Conservation (phyloP, 257 asterid species). For the Przewalskia tangutica region DNA sequence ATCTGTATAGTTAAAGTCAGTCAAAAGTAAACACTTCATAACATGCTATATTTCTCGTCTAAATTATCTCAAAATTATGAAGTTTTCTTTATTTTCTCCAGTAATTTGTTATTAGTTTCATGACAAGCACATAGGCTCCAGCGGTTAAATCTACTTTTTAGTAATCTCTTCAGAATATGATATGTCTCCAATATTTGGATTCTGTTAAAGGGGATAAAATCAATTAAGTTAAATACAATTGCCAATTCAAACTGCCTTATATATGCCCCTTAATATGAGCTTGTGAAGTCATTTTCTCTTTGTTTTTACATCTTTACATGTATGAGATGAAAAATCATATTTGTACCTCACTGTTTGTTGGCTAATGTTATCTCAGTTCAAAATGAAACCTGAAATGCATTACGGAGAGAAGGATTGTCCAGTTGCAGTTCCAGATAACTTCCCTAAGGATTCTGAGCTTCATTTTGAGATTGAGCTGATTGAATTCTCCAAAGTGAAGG, state of each 20-base stretch:
- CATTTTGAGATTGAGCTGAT: conserved; percentile 52
- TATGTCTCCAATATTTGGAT: not conserved
- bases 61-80: not conserved
- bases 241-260: not conserved
- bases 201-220: not conserved
- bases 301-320: not conserved
- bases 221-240: not conserved
- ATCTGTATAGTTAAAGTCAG: not conserved
- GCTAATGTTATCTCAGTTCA: conserved; percentile 45
- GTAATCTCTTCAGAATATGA: not conserved
- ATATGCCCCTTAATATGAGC: not conserved
- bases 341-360: not conserved
- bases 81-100: not conserved
- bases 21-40: not conserved
- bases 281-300: not conserved
- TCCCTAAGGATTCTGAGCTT: conserved; percentile 89
- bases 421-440: conserved; percentile 52
- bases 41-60: not conserved
- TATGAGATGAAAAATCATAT: not conserved
- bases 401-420: conserved; percentile 89
- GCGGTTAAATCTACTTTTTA: not conserved
- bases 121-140: not conserved
- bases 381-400: conserved; percentile 89
- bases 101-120: not conserved
- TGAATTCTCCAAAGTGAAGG: conserved; percentile 92